Evolutionary conservation across 176 grass and related monocot species (phyloP).

Genomic region (Rhynchospora tenuis): DNA sequence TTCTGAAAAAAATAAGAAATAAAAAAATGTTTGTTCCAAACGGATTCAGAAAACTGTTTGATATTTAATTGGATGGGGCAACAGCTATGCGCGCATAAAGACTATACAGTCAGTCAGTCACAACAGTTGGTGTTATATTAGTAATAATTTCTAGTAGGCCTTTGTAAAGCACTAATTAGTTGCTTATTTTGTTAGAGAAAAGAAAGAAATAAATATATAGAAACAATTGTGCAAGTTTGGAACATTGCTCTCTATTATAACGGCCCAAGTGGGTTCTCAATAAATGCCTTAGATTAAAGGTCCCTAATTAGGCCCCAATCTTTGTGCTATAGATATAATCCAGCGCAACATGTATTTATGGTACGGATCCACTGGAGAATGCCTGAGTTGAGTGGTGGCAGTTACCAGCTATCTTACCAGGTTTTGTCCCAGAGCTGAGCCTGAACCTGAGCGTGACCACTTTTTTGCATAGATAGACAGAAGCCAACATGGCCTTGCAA

Average conservation of each 20-base stretch:
- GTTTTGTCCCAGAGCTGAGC: neutral
- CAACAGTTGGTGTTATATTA: too few relatives aligned
- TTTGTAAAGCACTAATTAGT: too few relatives aligned
- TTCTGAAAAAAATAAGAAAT: neutral
- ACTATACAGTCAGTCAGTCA: too few relatives aligned
- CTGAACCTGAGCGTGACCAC: neutral
- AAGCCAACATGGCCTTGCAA: neutral
- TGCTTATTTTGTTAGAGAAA: too few relatives aligned
- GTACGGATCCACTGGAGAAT: neutral
- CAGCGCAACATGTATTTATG: neutral
- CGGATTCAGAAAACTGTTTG: neutral
- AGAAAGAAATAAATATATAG: neutral
- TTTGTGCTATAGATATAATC: neutral
- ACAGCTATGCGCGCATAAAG: too few relatives aligned
- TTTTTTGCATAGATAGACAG: neutral
- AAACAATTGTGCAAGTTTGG: neutral
- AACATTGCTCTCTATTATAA: neutral
- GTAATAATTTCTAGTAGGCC: too few relatives aligned
- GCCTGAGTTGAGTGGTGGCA: neutral
- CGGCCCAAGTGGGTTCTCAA: neutral
- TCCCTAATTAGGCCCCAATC: neutral
- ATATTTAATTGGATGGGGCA: too few relatives aligned
- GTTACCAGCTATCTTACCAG: neutral
- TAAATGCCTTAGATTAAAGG: neutral
- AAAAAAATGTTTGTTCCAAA: neutral